Evolutionary conservation across 495 filamentous ascomycete species (phyloP).

Genomic region (Rostrohypoxylon terebratum): DNA sequence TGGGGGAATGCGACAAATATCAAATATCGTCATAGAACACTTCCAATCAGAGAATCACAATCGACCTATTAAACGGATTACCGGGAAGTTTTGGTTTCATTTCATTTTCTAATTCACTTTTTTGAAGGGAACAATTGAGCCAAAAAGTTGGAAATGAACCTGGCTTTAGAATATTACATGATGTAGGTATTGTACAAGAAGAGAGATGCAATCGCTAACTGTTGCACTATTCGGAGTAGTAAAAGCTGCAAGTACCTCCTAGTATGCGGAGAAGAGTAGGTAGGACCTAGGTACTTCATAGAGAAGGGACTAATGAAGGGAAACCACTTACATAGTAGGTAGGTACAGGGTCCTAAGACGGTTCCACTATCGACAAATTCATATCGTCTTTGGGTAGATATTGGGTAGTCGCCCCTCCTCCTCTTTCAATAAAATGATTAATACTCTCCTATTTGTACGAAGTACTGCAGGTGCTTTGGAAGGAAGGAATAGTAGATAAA

Average conservation of each 20-base stretch:
- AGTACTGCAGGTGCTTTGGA: slow-evolving; percentile 24
- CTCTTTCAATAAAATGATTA: slow-evolving; percentile 32
- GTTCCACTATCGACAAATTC: slow-evolving; percentile 16
- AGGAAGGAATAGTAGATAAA: too few relatives aligned
- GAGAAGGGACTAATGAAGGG: slow-evolving; percentile 1
- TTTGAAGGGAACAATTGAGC: neutral
- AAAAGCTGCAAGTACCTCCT: neutral
- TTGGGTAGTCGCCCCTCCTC: slow-evolving; percentile 23
- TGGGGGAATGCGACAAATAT: neutral
- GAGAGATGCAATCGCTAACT: neutral
- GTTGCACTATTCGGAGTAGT: neutral
- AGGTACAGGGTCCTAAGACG: neutral
- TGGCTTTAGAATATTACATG: neutral
- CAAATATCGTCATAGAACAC: neutral
- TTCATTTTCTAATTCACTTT: neutral
- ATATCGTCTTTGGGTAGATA: slow-evolving; percentile 22
- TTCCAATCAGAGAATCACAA: neutral
- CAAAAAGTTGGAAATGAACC: neutral
- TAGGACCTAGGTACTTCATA: too few relatives aligned
- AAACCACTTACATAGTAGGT: too few relatives aligned
- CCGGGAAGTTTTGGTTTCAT: neutral
- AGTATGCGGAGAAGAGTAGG: neutral
- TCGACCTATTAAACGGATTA: too few relatives aligned
- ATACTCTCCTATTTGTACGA: slow-evolving; percentile 34
- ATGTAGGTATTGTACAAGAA: neutral